phyloP scores from a whole-genome alignment of 352 stramenopile species.

The Phytophthora cryptogea region DNA sequence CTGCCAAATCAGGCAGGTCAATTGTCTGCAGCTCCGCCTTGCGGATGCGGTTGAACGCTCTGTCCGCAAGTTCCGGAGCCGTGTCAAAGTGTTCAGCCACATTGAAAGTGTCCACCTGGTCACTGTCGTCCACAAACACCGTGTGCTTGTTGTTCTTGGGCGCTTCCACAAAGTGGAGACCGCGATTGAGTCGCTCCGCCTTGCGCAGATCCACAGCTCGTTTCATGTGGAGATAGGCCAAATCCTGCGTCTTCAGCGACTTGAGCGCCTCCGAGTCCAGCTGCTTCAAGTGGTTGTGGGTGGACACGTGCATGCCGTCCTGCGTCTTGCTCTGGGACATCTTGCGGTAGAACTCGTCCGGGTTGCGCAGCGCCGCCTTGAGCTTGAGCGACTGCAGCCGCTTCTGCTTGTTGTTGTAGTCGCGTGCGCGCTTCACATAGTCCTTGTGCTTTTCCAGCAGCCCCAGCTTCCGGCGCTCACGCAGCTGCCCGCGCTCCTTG shows the following conservation, averaged over 20 bases:
- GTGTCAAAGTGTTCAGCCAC: slow-evolving; percentile 93
- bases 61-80: slow-evolving; percentile 66
- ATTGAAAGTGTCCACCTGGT: slow-evolving; percentile 88
- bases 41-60: slow-evolving; percentile 76
- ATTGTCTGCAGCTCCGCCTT: slow-evolving; percentile 60
- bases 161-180: slow-evolving; percentile 81
- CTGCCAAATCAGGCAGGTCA: slow-evolving; percentile 36
- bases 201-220: slow-evolving; percentile 77
- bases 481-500: slow-evolving; percentile 97
- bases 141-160: slow-evolving; percentile 91
- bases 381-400: slow-evolving; percentile 86
- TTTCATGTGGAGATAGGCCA: slow-evolving; percentile 94
- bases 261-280: slow-evolving; percentile 83
- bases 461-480: slow-evolving; percentile 89
- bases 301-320: slow-evolving; percentile 75
- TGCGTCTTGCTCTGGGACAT: slow-evolving; percentile 92
- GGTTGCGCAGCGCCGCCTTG: slow-evolving; percentile 96
- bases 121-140: slow-evolving; percentile 92
- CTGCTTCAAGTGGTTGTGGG: slow-evolving; percentile 66
- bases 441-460: slow-evolving; percentile 99
- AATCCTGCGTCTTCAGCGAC: slow-evolving; percentile 96
- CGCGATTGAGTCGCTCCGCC: slow-evolving; percentile 73
- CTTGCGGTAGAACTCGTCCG: slow-evolving; percentile 99
- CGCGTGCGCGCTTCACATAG: slow-evolving; percentile 94
- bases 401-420: slow-evolving; percentile 96